These are phyloP conservation scores for Erythrophleum ivorense DNA, from an alignment of 331 rosid genomes.

Conservation along the genomic window DNA sequence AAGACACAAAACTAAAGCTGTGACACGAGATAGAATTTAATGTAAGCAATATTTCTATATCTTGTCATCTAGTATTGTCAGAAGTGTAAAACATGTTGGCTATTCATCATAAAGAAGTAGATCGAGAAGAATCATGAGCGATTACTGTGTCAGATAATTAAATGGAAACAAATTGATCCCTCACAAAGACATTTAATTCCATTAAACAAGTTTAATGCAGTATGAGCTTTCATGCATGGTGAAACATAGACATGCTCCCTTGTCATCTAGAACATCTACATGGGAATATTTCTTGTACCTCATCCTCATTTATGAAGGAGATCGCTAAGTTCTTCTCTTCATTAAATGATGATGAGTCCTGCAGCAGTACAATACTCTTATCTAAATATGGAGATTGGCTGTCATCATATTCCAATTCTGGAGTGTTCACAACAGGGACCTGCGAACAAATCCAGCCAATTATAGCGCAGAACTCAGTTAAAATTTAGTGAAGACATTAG, in stretches of 20 bases:
- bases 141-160: not conserved
- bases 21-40: not conserved
- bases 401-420: conserved; percentile 18
- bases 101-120: not conserved
- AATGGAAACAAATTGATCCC: not conserved
- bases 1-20: not conserved
- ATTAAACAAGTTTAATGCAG: conserved; percentile 5
- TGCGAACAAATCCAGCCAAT: conserved; percentile 40
- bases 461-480: not conserved
- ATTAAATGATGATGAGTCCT: conserved; percentile 32
- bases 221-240: not conserved
- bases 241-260: not conserved
- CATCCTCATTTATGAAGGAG: conserved; percentile 29
- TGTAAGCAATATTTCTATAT: conserved; percentile 8
- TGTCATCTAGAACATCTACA: not conserved
- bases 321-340: conserved; percentile 26
- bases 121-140: not conserved
- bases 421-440: conserved; percentile 38
- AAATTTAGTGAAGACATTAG: conserved; percentile 11
- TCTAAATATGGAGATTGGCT: conserved; percentile 17
- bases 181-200: not conserved
- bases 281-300: conserved; percentile 35
- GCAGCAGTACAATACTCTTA: conserved; percentile 29
- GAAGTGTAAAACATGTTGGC: not conserved
- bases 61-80: not conserved